A percentile compares a stretch with the other conserved stretches of the same genome.
These are phyloP conservation scores for Tylopilus sp. DNA, from an alignment of 768 basidiomycete species.

Conservation along the genomic window DNA sequence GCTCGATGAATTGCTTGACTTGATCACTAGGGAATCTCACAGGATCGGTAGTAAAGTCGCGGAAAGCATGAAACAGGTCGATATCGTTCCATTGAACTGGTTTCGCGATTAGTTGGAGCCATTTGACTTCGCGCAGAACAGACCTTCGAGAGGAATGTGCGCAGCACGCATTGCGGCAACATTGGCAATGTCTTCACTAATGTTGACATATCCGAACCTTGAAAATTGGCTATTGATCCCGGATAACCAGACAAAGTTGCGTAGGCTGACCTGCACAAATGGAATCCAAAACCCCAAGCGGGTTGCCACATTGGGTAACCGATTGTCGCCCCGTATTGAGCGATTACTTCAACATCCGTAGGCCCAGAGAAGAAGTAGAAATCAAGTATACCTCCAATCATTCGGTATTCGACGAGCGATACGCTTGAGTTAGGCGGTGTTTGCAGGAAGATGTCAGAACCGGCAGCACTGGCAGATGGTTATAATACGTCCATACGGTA, in stretches of 20 bases:
- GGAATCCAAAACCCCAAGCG: conserved; percentile 76
- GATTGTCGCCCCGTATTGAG: conserved; percentile 64
- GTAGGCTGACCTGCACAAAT: conserved; percentile 55
- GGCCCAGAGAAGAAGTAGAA: too few species aligned
- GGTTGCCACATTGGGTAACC: conserved; percentile 73
- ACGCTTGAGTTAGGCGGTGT: too few species aligned
- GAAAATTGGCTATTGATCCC: background rate
- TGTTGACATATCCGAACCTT: conserved; percentile 51
- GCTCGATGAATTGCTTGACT: too few species aligned
- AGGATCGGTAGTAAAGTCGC: conserved; percentile 70
- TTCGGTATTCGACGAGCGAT: too few species aligned
- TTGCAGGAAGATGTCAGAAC: conserved; percentile 72
- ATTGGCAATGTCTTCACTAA: too few species aligned
- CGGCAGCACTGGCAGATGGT: conserved; percentile 48
- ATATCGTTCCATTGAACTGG: too few species aligned
- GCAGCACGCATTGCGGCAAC: conserved; percentile 67
- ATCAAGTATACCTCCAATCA: too few species aligned
- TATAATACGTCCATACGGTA: background rate
- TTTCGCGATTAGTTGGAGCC: background rate
- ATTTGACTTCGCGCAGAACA: background rate
- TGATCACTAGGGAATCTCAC: conserved; percentile 56
- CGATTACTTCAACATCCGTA: conserved; percentile 49
- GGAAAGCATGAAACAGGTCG: conserved; percentile 65
- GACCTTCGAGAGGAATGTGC: conserved; percentile 74
- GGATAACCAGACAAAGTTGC: background rate